Evolutionary conservation across 1,284 basidiomycete genomes (phyloP), one percentile per base, ranked within the genome.

Genomic region (Tilletiopsis washingtonensis): DNA sequence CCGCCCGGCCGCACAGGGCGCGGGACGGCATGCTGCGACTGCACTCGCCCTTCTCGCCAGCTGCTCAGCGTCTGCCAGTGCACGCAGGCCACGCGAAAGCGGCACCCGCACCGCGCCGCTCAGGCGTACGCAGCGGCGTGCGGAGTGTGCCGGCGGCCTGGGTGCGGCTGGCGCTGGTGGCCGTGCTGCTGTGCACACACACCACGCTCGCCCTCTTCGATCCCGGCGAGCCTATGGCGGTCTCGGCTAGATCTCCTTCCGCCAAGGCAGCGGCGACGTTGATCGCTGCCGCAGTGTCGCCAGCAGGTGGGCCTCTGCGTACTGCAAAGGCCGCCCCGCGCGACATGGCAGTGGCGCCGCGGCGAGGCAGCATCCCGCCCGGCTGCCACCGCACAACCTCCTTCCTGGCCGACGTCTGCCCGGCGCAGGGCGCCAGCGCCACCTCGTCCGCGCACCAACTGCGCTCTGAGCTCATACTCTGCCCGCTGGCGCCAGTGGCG

Each of bases 381-480:
- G 43, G 43, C 19, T 45, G 43, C 54, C 48, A 53, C 15, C 48
- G 61, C 11, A 49, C 61, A 2, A 53, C 51, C n/a, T 54, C 59
- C 49, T 57, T 62, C 34, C 49, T 62, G 23, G 53, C 48, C 4
- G 45, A 56, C 23, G 51, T 62, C 15, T 62, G 61, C 48, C 47
- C 29, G n/a, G 29, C 29, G 9, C 29, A 27, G 34, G 43, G 34
- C 25, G 49, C 49, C 0, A 29, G 34, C 3, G 20, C 21, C 4
- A 29, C 38, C 5, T 26, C 53, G 15, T n/a, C 37, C n/a, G 7
- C 7, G 37, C 51, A 3, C 47, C 47, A 11, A 2, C 43, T 25
- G 45, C 32, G 34, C 39, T 5, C 36, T 5, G 6, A 37, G 4
- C 45, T 43, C 11, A 19, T 47, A 4, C n/a, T 43, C 14, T 43